Evolutionary conservation across 2,329 filamentous ascomycete species (phyloP).

Genomic region (Xylaria arbuscula): DNA sequence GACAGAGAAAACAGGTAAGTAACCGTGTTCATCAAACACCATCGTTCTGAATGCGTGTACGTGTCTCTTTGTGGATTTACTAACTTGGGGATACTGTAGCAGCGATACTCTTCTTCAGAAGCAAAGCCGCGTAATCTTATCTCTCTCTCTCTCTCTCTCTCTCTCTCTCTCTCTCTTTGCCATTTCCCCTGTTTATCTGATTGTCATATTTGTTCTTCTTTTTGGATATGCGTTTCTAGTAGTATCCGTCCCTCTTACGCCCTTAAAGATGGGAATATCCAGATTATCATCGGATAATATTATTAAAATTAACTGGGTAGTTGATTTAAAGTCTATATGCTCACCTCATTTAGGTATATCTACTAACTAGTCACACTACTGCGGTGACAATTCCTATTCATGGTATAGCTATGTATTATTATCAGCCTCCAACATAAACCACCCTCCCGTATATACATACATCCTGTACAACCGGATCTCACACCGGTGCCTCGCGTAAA

Average conservation of each 20-base stretch:
- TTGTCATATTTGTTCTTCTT: not conserved
- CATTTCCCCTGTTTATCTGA: not conserved
- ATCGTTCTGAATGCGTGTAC: too few relatives aligned
- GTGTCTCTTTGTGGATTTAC: too few relatives aligned
- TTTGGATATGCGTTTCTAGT: not conserved
- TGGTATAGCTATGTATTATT: slow-evolving; percentile 3
- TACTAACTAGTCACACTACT: not conserved
- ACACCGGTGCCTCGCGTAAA: not conserved
- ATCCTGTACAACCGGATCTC: slow-evolving; percentile 3
- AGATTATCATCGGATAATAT: not conserved
- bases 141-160: not conserved
- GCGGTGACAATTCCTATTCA: not conserved
- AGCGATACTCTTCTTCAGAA: too few relatives aligned
- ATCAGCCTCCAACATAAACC: not conserved
- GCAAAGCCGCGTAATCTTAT: not conserved
- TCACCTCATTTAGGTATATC: not conserved
- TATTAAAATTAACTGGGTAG: not conserved
- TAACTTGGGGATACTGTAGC: too few relatives aligned
- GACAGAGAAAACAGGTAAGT: too few relatives aligned
- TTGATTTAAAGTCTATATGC: not conserved
- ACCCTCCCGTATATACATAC: slow-evolving; percentile 2
- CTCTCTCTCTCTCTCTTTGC: not conserved
- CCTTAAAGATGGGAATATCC: not conserved
- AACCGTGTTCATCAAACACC: too few relatives aligned
- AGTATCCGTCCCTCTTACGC: not conserved